A percentile compares a stretch with the other conserved stretches of the same genome.
These are phyloP conservation scores for Phaeosphaeriaceae sp. DNA, from an alignment of 2,329 filamentous ascomycete species.

Conservation along the genomic window DNA sequence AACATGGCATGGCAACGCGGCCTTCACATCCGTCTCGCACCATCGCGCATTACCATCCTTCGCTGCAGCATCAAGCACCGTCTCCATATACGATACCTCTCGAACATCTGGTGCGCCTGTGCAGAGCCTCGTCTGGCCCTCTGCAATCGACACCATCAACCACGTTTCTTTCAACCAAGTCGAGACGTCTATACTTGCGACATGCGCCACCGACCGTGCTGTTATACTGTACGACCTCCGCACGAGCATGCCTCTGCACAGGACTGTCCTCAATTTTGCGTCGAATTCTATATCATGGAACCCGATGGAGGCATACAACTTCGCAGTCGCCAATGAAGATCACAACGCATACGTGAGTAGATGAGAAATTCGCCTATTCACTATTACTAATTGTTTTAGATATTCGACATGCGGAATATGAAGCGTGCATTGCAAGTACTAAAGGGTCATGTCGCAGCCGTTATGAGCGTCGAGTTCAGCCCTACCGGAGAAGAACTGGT, in stretches of 20 bases:
- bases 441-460: slow-evolving; percentile 87
- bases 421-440: slow-evolving; percentile 87
- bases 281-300: slow-evolving; percentile 97
- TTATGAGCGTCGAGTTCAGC: slow-evolving; percentile 96
- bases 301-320: slow-evolving; percentile 95
- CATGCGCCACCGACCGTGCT: slow-evolving; percentile 83
- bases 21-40: slow-evolving; percentile 84
- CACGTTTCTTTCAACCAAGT: slow-evolving; percentile 90
- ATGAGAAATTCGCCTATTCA: neutral
- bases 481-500: slow-evolving; percentile 95
- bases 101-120: slow-evolving; percentile 78
- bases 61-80: slow-evolving; percentile 77
- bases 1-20: slow-evolving; percentile 83
- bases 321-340: slow-evolving; percentile 92
- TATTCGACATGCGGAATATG: slow-evolving; percentile 95
- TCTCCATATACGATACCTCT: slow-evolving; percentile 89
- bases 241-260: slow-evolving; percentile 82
- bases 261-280: slow-evolving; percentile 81
- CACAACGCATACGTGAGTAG: slow-evolving; percentile 75
- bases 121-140: slow-evolving; percentile 87
- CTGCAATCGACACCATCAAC: slow-evolving; percentile 84
- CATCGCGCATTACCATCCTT: slow-evolving; percentile 82
- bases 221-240: slow-evolving; percentile 92
- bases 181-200: slow-evolving; percentile 89
- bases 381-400: slow-evolving; percentile 32